phyloP scores from a whole-genome alignment of 208 protist genomes.

The Paratrypanosoma confusum region DNA sequence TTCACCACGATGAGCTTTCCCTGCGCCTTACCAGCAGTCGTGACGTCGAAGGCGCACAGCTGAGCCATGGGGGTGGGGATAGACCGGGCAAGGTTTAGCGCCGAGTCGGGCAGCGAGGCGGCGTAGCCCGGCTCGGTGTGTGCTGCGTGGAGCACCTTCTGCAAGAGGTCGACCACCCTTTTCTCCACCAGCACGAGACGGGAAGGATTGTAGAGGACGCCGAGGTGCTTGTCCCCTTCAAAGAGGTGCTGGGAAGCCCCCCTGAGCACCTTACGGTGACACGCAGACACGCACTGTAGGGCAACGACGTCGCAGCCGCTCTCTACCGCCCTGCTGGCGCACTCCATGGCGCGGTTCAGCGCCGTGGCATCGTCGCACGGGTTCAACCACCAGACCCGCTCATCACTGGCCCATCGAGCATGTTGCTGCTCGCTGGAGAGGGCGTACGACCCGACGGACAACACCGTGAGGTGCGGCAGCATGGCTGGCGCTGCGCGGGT shows the following conservation, averaged over 20 bases:
- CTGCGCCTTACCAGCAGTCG: background rate
- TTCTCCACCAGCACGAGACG: background rate
- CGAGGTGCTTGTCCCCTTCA: background rate
- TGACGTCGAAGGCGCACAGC: conserved; percentile 3
- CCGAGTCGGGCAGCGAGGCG: background rate
- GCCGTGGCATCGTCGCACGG: no score
- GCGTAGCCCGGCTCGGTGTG: background rate
- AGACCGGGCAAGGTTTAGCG: background rate
- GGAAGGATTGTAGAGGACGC: conserved; percentile 1
- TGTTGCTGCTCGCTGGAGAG: no score
- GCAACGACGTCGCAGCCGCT: conserved; percentile 1
- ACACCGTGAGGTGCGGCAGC: no score
- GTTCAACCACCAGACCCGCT: no score
- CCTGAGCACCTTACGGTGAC: no score
- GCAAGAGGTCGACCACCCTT: conserved; percentile 1
- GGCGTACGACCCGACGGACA: no score
- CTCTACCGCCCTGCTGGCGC: no score
- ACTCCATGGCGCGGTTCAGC: no score
- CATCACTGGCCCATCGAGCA: no score
- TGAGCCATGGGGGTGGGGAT: background rate
- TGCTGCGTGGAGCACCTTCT: background rate
- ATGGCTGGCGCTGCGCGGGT: no score
- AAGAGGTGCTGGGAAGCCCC: background rate
- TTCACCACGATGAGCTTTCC: conserved; percentile 8
- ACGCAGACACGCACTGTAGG: conserved; percentile 4